phyloP scores from a whole-genome alignment of 1,139 yeast species.

The Starmera stellimalicola region DNA sequence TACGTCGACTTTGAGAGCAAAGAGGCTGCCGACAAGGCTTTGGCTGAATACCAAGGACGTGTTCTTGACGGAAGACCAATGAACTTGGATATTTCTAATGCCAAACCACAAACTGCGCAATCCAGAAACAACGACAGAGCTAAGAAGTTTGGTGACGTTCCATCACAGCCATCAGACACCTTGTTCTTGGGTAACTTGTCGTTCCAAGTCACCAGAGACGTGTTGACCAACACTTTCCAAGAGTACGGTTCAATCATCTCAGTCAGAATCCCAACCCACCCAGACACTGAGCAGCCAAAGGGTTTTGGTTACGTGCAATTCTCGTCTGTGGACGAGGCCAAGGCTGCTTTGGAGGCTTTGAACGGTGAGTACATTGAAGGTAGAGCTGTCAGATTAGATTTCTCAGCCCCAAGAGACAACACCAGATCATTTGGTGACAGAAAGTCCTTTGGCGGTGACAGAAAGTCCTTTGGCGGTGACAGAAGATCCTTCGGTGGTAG shows the following conservation, averaged over 20 bases:
- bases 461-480: constrained; percentile 32
- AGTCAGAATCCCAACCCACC: constrained; percentile 94
- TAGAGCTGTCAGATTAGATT: constrained; percentile 92
- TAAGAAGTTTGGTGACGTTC: constrained; percentile 77
- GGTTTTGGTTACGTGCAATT: constrained; percentile 98
- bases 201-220: constrained; percentile 78
- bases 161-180: constrained; percentile 90
- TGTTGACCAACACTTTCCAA: constrained; percentile 61
- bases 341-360: constrained; percentile 77
- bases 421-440: constrained; percentile 26
- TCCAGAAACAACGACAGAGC: constrained; percentile 64
- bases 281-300: constrained; percentile 97
- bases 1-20: constrained; percentile 86
- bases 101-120: constrained; percentile 57
- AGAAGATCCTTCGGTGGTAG: constrained; percentile 35
- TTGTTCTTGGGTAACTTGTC: constrained; percentile 92
- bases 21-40: constrained; percentile 80
- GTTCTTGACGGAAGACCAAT: constrained; percentile 97
- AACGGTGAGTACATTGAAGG: constrained; percentile 87
- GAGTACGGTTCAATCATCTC: constrained; percentile 75
- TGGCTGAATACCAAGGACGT: constrained; percentile 76
- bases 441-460: constrained; percentile 31
- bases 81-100: constrained; percentile 84
- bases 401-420: constrained; percentile 72
- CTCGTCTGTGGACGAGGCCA: constrained; percentile 79